Conservation (phyloP, 805 yeast species). For the Citeromyces matritensis region DNA sequence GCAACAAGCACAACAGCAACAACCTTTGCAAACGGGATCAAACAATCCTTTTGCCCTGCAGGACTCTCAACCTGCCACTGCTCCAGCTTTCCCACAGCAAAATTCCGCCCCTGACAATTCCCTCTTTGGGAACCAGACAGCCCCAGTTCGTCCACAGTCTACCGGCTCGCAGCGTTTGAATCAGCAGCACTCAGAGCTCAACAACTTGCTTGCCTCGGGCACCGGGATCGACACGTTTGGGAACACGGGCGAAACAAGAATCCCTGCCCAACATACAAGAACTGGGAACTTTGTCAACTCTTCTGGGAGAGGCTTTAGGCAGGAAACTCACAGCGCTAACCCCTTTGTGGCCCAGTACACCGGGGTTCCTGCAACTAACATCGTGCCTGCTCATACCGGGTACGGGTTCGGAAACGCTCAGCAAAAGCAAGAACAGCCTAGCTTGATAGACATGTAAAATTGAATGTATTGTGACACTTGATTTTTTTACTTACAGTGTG, state of each 20-base stretch:
- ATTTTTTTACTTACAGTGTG: too few species aligned
- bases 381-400: constrained; percentile 69
- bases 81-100: constrained; percentile 3
- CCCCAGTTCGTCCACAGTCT: constrained; percentile 26
- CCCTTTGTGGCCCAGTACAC: constrained; percentile 63
- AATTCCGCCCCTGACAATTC: constrained; percentile 12
- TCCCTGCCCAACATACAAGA: constrained; percentile 87
- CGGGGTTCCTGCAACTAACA: constrained; percentile 45
- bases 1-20: constrained; percentile 10
- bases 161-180: constrained; percentile 39
- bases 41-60: constrained; percentile 13
- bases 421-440: constrained; percentile 14
- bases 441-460: constrained; percentile 15
- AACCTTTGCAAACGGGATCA: constrained; percentile 7
- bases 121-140: constrained; percentile 13
- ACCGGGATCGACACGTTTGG: constrained; percentile 93
- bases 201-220: constrained; percentile 67
- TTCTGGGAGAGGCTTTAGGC: constrained; percentile 71
- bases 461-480: too few species aligned
- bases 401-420: constrained; percentile 84
- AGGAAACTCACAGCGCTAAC: constrained; percentile 29
- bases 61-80: constrained; percentile 2
- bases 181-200: constrained; percentile 55
- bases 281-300: constrained; percentile 74
- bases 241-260: constrained; percentile 67